Base-by-base conservation (phyloP, 2,329 filamentous ascomycete genomes). In the Neocatenulostroma microsporum region DNA sequence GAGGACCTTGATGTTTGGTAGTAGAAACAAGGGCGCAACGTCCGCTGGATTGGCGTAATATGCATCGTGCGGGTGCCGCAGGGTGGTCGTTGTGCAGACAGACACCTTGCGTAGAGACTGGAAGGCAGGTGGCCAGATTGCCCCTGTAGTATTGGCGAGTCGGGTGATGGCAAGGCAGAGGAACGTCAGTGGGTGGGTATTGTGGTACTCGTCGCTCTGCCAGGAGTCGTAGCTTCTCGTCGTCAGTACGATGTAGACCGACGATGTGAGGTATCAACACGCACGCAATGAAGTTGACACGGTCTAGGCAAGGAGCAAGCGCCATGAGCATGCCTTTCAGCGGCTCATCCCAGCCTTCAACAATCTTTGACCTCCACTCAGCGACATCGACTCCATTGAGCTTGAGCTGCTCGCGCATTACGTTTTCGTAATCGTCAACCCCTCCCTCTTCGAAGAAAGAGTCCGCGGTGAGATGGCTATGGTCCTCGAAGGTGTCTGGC, bases 321-420 rank as follows among this genome's bases (percentile, higher is more conserved):
- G 41, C 41, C 19, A 44, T 41, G 5, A 46, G 32, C 36, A 46
- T 33, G 27, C 32, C 38, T 23, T 46, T 46, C 15, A 46, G 34
- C 2, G 41, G 37, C 30, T 46, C 44, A 34, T 46, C 44, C 29
- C 30, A 39, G 2, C 44, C 44, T 10, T 41, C 32, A 23, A 25
- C 13, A 4, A 39, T 36, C 18, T 28, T 31, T 12, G 30, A 17
- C n/a, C 34, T 36, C 44, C 44, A 46, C 15, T 23, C 25, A 3
- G 28, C 12, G 9, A 21, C 29, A 1, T 39, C 26, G 4, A 31
- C 30, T 9, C 12, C 3, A 6, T 18, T n/a, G 25, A 46, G 18
- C 10, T 37, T 19, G 5, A 46, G 38, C 11, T 15, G 18, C 10
- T 44, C 29, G 14, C 31, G 21, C 32, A 46, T 30, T 13, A 37